Conservation (phyloP, 2,329 filamentous ascomycete genomes). For the Alternaria gaisen region DNA sequence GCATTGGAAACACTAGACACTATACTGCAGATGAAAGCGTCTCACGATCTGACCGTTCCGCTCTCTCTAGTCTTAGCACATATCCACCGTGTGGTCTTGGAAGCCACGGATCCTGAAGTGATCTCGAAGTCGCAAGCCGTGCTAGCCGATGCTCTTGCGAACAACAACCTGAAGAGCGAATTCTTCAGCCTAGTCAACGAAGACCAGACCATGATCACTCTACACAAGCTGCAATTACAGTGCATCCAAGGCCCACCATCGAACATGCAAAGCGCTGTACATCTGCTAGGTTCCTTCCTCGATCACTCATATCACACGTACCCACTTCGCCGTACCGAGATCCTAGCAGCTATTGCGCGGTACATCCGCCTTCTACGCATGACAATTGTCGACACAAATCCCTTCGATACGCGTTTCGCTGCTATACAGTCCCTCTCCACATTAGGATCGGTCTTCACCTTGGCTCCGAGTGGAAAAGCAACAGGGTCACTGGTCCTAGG, state of each 20-base stretch:
- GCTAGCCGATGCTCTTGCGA: slow-evolving; percentile 32
- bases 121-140: slow-evolving; percentile 40
- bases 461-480: slow-evolving; percentile 13
- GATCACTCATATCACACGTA: slow-evolving; percentile 33
- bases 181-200: slow-evolving; percentile 31
- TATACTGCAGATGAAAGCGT: slow-evolving; percentile 21
- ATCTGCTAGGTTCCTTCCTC: slow-evolving; percentile 44
- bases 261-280: slow-evolving; percentile 42
- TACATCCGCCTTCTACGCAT: slow-evolving; percentile 45
- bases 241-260: slow-evolving; percentile 41
- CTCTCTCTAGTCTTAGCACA: slow-evolving; percentile 31
- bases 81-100: slow-evolving; percentile 30
- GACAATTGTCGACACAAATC: slow-evolving; percentile 49
- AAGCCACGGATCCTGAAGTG: slow-evolving; percentile 38
- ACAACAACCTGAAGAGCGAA: slow-evolving; percentile 1
- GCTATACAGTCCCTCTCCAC: slow-evolving; percentile 65
- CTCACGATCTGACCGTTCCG: slow-evolving; percentile 22
- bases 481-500: slow-evolving; percentile 30
- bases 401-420: slow-evolving; percentile 71
- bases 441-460: slow-evolving; percentile 40
- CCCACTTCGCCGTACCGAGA: slow-evolving; percentile 7
- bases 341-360: slow-evolving; percentile 24
- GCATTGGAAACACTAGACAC: slow-evolving; percentile 34
- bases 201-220: slow-evolving; percentile 21
- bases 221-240: slow-evolving; percentile 39